Evolutionary conservation across 2,329 filamentous ascomycete species (phyloP), one percentile per base, ranked within the genome.

Genomic region (Hypocreales sp.): DNA sequence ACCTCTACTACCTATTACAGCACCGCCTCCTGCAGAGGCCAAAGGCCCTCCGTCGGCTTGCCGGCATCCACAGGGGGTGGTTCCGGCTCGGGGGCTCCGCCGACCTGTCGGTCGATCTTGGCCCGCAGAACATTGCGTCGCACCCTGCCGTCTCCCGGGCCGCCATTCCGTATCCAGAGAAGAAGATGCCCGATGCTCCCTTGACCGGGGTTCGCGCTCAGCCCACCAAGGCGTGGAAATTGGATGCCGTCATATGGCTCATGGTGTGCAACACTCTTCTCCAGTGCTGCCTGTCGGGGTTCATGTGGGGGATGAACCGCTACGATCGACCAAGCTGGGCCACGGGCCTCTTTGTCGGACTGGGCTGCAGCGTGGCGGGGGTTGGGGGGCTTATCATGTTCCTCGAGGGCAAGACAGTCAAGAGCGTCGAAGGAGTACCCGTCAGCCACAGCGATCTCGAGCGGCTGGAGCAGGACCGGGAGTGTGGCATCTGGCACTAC

Each of bases 251-350:
- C 19, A 61, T 92, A 20, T 86, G 77, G 76, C 64, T 75, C 39
- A 84, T 83, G 53, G 64, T 83, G 4, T 63, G 60, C 56, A 92
- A 92, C 44, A 90, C 82, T 0, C 64, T 86, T 29, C 63, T 90
- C 24, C 84, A 92, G 48, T 64, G 64, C 21, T 63, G 71, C 12
- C 61, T 92, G 2, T 78, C 72, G 7, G 75, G 67, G 4, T 79
- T 83, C 53, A 92, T 92, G 83, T 92, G 80, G 79, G 73, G 69
- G 2, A 60, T 79, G 51, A 79, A 81, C 44, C 60, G 79, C 14
- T 75, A 73, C 41, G 55, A 77, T 14, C 61, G 83, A n/a, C 81
- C 83, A 0, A 67, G 68, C 14, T 92, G 81, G 81, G 67, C 73
- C 8, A 86, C 80, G 0, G 83, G 81, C 2, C 51, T 84, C 0